Conservation (phyloP, 306 rosid genomes). For the barrel medic (Medicago truncatula) region MtrunA17r5.0-ANR NC_053047.1:4911501-4912000, state of each 20-base stretch:
- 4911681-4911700: constrained; percentile 17
- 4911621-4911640: constrained; percentile 2
- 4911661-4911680: not conserved
- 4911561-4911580: not conserved
- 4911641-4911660: not conserved
- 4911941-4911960: constrained; percentile 95
- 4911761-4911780: not conserved
- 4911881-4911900: constrained; percentile 4
- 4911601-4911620: not conserved
- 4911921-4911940: constrained; percentile 59
- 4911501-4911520: not conserved
- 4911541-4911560: constrained; percentile 3
- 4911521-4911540: not conserved
- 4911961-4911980: constrained; percentile 95
- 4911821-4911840: constrained; percentile 10
- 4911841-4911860: constrained; percentile 18
- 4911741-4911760: not conserved
- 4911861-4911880: constrained; percentile 30
- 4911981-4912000: constrained; percentile 89
- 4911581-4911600: not conserved
- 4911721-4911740: constrained; percentile 8
- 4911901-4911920: constrained; percentile 35
- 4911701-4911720: not conserved
- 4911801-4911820: not conserved
- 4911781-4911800: not conserved